Conservation (phyloP, 2,329 filamentous ascomycete species). For the Neonectria neomacrospora region DNA sequence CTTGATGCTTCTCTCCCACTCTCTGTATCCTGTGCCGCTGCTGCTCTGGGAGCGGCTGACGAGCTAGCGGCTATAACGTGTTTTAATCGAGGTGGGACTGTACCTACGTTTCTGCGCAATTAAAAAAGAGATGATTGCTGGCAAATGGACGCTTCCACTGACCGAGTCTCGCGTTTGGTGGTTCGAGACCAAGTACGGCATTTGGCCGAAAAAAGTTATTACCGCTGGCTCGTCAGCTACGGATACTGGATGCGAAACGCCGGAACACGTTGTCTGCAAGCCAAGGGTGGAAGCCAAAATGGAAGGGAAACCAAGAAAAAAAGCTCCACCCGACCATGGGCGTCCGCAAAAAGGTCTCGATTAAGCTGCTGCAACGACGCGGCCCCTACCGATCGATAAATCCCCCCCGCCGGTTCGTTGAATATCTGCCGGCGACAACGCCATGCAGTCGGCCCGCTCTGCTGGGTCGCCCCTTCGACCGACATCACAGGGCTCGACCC, state of each 20-base stretch:
- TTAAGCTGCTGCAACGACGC: conserved; percentile 17
- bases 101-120: conserved; percentile 33
- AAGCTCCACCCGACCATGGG: conserved; percentile 11
- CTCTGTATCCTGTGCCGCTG: conserved; percentile 18
- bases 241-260: conserved; percentile 2
- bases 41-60: conserved; percentile 10
- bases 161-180: conserved; percentile 18
- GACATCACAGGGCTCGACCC: not conserved
- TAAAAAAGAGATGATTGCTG: conserved; percentile 14
- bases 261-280: conserved; percentile 15
- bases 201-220: conserved; percentile 7
- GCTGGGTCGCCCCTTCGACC: conserved; percentile 5
- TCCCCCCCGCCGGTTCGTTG: conserved; percentile 23
- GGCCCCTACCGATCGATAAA: conserved; percentile 13
- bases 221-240: conserved; percentile 3
- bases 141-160: conserved; percentile 4
- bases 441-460: conserved; percentile 23
- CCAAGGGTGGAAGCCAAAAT: conserved; percentile 20
- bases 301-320: conserved; percentile 9
- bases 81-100: conserved; percentile 32
- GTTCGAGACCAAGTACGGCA: conserved; percentile 9
- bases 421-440: conserved; percentile 22
- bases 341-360: conserved; percentile 12
- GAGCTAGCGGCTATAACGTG: conserved; percentile 24
- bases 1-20: not conserved